Evolutionary conservation across 768 basidiomycete genomes (phyloP).

Genomic region (Myochromella boudieri): DNA sequence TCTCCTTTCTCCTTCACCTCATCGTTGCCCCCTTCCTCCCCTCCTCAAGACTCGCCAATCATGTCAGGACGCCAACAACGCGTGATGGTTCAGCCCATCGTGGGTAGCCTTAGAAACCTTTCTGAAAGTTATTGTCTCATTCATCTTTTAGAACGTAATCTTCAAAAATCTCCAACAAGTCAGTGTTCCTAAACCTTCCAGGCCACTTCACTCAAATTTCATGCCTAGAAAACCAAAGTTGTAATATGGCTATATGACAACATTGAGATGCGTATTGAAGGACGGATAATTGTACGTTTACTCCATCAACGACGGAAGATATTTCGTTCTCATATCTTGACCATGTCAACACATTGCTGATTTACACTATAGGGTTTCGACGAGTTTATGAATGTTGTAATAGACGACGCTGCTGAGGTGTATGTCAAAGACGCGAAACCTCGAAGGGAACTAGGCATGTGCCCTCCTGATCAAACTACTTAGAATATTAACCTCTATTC

Average conservation of each 20-base stretch:
- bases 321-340: not conserved
- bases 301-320: constrained; percentile 2
- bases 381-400: constrained; percentile 98
- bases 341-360: not conserved
- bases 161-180: constrained; percentile 97
- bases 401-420: constrained; percentile 92
- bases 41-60: constrained; percentile 29
- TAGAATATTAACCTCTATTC: constrained; percentile 7
- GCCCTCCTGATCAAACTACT: not conserved
- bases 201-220: constrained; percentile 12
- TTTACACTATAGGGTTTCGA: constrained; percentile 81
- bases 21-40: constrained; percentile 11
- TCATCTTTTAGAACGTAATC: constrained; percentile 83
- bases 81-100: constrained; percentile 99
- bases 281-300: constrained; percentile 85
- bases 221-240: constrained; percentile 66
- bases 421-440: constrained; percentile 90
- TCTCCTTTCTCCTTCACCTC: constrained; percentile 10
- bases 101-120: constrained; percentile 45
- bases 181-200: constrained; percentile 7
- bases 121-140: constrained; percentile 7
- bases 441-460: constrained; percentile 77
- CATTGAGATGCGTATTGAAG: constrained; percentile 94
- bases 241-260: constrained; percentile 97
- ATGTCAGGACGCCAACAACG: constrained; percentile 95